Percentiles rank a stretch among this genome's conserved stretches.
These are phyloP conservation scores for Leucosporidium scottii DNA, from an alignment of 768 basidiomycete genomes.

Conservation along the genomic window DNA sequence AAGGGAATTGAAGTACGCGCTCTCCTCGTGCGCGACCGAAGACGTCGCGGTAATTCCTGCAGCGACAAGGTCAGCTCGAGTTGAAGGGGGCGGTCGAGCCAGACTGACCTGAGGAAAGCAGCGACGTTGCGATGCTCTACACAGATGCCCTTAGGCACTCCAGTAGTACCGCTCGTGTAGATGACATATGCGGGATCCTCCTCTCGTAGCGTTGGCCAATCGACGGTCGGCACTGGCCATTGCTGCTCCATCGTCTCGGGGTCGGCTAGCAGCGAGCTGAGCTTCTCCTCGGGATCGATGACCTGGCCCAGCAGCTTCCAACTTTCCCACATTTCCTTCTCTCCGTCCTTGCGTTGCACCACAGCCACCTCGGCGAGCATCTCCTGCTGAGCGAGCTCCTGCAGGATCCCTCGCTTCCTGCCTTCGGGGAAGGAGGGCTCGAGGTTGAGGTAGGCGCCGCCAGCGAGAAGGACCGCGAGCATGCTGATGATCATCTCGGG, in stretches of 20 bases:
- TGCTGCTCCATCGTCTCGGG: not conserved
- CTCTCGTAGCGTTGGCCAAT: not conserved
- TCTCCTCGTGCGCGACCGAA: constrained; percentile 27
- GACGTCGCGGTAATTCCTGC: constrained; percentile 31
- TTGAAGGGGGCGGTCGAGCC: too few relatives aligned
- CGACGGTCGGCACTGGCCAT: not conserved
- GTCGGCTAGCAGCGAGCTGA: not conserved
- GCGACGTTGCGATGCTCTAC: constrained; percentile 30
- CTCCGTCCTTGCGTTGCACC: constrained; percentile 3
- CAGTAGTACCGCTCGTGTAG: constrained; percentile 31
- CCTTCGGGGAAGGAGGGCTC: constrained; percentile 27
- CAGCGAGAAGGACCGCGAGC: constrained; percentile 21
- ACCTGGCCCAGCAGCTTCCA: not conserved
- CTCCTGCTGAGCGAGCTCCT: constrained; percentile 9
- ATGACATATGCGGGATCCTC: constrained; percentile 25
- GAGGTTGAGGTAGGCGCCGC: constrained; percentile 29
- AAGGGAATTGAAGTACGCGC: constrained; percentile 29
- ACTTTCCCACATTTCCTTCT: constrained; percentile 6
- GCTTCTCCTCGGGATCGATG: not conserved
- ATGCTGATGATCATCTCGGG: constrained; percentile 18
- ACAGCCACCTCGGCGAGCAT: constrained; percentile 15
- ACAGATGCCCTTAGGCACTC: constrained; percentile 26
- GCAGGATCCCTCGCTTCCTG: constrained; percentile 18
- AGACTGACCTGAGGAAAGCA: constrained; percentile 12
- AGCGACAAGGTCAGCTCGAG: not conserved